phyloP scores from a whole-genome alignment of 2,329 filamentous ascomycete genomes.

The Fusarium sp. region DNA sequence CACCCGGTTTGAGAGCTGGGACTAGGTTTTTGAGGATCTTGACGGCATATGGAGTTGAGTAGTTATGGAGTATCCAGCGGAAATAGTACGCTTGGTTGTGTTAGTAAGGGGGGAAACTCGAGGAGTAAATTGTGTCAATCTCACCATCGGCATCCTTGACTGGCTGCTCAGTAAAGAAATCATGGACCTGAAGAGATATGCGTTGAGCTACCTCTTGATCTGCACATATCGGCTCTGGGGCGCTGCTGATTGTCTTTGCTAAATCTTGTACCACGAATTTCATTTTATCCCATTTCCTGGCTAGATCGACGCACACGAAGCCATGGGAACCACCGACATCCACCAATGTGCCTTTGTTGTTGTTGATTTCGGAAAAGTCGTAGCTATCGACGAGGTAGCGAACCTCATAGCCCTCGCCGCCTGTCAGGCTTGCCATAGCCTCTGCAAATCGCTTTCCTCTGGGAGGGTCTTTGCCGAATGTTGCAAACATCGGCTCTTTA shows the following conservation, averaged over 20 bases:
- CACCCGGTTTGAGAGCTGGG: slow-evolving; percentile 65
- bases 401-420: slow-evolving; percentile 66
- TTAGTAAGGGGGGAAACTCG: slow-evolving; percentile 14
- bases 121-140: slow-evolving; percentile 8
- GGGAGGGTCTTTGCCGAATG: slow-evolving; percentile 59
- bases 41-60: slow-evolving; percentile 63
- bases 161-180: slow-evolving; percentile 68
- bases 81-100: slow-evolving; percentile 62
- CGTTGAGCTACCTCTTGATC: slow-evolving; percentile 53
- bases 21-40: slow-evolving; percentile 61
- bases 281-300: slow-evolving; percentile 60
- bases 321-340: slow-evolving; percentile 70
- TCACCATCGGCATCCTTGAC: slow-evolving; percentile 62
- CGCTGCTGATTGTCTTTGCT: slow-evolving; percentile 58
- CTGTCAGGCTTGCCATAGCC: slow-evolving; percentile 65
- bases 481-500: slow-evolving; percentile 64
- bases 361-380: slow-evolving; percentile 61
- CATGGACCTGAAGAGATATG: slow-evolving; percentile 60
- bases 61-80: slow-evolving; percentile 71
- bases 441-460: slow-evolving; percentile 62
- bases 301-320: slow-evolving; percentile 66
- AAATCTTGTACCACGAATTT: slow-evolving; percentile 67
- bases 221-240: slow-evolving; percentile 55
- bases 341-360: slow-evolving; percentile 60
- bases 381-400: slow-evolving; percentile 64